These are phyloP conservation scores for Xylariaceae sp. DNA, from an alignment of 2,329 filamentous ascomycete species.

Conservation along the genomic window DNA sequence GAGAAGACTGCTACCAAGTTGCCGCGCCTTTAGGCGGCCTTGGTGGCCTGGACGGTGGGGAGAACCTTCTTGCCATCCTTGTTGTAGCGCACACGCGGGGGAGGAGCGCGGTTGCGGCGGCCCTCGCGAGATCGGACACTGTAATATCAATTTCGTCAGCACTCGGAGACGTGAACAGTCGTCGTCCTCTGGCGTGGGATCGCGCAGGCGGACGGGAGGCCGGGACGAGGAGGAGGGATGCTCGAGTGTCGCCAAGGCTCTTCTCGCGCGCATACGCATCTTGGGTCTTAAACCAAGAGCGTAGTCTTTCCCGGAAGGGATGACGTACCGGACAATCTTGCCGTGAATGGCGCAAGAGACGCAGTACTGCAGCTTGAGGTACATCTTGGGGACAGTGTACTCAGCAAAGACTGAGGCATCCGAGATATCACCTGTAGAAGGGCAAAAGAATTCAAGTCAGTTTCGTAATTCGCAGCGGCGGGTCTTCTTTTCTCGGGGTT, in stretches of 20 bases:
- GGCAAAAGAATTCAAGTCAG: slow-evolving; percentile 17
- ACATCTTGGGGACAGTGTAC: slow-evolving; percentile 99
- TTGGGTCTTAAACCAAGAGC: slow-evolving; percentile 25
- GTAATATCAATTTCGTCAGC: slow-evolving; percentile 36
- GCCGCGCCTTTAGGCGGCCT: slow-evolving; percentile 46
- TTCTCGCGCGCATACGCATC: slow-evolving; percentile 42
- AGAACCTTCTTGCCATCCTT: slow-evolving; percentile 99
- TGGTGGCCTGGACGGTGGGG: slow-evolving; percentile 74
- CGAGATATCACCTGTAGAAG: slow-evolving; percentile 87
- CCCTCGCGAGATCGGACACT: slow-evolving; percentile 97
- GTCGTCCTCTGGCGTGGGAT: slow-evolving; percentile 21
- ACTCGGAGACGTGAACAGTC: slow-evolving; percentile 12
- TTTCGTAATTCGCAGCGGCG: slow-evolving; percentile 7
- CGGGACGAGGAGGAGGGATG: slow-evolving; percentile 21
- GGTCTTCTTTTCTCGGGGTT: neutral
- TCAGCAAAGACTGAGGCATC: slow-evolving; percentile 98
- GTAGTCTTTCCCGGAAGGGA: slow-evolving; percentile 54
- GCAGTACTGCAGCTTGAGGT: slow-evolving; percentile 99
- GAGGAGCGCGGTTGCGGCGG: slow-evolving; percentile 97
- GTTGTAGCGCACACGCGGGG: slow-evolving; percentile 98
- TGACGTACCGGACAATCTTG: slow-evolving; percentile 99
- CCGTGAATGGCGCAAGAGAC: slow-evolving; percentile 99
- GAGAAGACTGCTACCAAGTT: slow-evolving; percentile 24
- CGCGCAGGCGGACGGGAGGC: too few species aligned
- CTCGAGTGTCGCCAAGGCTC: slow-evolving; percentile 52